Evolutionary conservation across 768 basidiomycete species (phyloP), one percentile per base, ranked within the genome.

Genomic region (Clitopilus passeckerianus): DNA sequence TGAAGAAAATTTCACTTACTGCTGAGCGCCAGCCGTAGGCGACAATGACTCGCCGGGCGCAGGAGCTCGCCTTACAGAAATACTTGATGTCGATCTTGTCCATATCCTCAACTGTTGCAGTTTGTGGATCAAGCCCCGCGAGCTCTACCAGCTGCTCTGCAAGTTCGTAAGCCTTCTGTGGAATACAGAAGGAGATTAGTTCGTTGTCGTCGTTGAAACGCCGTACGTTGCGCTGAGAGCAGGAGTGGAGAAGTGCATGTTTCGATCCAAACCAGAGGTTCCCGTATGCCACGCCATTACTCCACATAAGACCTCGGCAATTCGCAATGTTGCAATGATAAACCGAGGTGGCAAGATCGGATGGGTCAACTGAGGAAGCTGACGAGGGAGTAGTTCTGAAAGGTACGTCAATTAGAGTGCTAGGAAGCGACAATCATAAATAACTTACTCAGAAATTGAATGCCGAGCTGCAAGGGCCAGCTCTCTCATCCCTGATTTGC

Each of bases 11-110:
- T 7, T 30, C 27, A 58, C 62, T 12, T 27, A 65, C 62, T 14
- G 62, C 62, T 30, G 58, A 57, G 9, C 64, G 59, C 64, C 64
- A 63, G 6, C 50, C 53, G 53, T 59, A 59, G 1, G 43, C 60
- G 6, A 56, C 8, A 8, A 6, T n/a, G 12, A 8, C 14, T 18
- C 9, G 14, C 18, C 35, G 7, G 12, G 3, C 2, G 12, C 12
- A 22, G 1, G 8, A 22, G 37, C 63, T 61, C 1, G 27, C 34
- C 6, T 57, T 54, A 34, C 64, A 65, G 56, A 62, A 55, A 52
- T 60, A 62, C 33, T 44, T 35, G 8, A 18, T 18, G 6, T 46
- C 35, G 1, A 27, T 16, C 41, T 20, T 15, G 24, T 65, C 61
- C 59, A 65, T 62, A 52, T 60, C 58, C 12, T 10, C 56, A 18